These are phyloP conservation scores for Lonicera japonica DNA, from an alignment of 129 eudicot genomes.

Conservation along the genomic window DNA sequence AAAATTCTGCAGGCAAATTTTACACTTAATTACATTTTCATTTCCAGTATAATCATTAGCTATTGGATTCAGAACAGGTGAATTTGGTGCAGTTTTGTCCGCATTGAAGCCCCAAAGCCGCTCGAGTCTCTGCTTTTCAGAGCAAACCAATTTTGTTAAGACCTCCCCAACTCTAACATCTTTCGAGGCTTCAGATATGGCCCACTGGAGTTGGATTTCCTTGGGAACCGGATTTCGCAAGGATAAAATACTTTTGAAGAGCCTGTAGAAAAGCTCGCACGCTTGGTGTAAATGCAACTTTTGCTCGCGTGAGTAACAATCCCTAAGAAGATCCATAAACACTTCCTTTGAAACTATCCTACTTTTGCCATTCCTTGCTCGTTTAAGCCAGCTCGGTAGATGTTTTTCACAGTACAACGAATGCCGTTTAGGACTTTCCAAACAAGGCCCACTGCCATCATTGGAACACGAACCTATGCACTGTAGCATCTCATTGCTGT, in stretches of 20 bases:
- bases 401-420: constrained; percentile 85
- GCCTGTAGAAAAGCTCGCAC: constrained; percentile 86
- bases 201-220: constrained; percentile 94
- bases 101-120: constrained; percentile 64
- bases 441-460: constrained; percentile 43
- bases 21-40: constrained; percentile 53
- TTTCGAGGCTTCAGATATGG: constrained; percentile 87
- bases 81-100: constrained; percentile 26
- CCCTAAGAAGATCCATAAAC: constrained; percentile 68
- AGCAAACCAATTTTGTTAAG: constrained; percentile 57
- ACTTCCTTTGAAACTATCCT: constrained; percentile 94
- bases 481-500: constrained; percentile 26
- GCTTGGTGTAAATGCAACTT: constrained; percentile 82
- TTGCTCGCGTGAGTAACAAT: constrained; percentile 58
- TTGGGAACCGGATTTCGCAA: constrained; percentile 82
- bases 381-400: constrained; percentile 96
- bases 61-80: constrained; percentile 17
- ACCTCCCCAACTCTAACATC: constrained; percentile 48
- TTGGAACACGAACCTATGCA: constrained; percentile 54
- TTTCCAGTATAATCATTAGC: constrained; percentile 18
- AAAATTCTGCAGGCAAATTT: constrained; percentile 56
- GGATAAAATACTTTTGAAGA: constrained; percentile 74
- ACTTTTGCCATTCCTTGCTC: constrained; percentile 95
- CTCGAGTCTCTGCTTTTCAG: constrained; percentile 67
- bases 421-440: constrained; percentile 59